phyloP scores from a whole-genome alignment of 257 asterid species.

The Lavandula angustifolia region DNA sequence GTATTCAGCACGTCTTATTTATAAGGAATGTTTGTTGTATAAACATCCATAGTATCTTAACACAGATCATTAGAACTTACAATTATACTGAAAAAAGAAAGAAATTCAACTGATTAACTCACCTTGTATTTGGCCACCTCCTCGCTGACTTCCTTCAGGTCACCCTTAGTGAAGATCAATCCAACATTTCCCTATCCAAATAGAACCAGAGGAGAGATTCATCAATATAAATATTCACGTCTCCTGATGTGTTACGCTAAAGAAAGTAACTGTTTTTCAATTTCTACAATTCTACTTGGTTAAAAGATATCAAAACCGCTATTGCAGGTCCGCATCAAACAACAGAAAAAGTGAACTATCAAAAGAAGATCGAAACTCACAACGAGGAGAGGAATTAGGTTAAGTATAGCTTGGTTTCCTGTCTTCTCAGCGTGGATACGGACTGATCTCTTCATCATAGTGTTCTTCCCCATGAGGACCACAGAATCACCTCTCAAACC shows the following conservation, averaged over 20 bases:
- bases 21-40: too few relatives aligned
- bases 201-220: neutral
- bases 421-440: slow-evolving; percentile 83
- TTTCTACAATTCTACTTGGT: too few relatives aligned
- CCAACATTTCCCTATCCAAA: slow-evolving; percentile 85
- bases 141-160: slow-evolving; percentile 94
- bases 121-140: slow-evolving; percentile 96
- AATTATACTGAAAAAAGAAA: too few relatives aligned
- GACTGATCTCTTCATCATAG: slow-evolving; percentile 92
- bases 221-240: too few relatives aligned
- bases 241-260: too few relatives aligned
- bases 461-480: slow-evolving; percentile 94
- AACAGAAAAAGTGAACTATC: neutral
- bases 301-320: too few relatives aligned
- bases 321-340: too few relatives aligned
- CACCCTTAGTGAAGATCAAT: slow-evolving; percentile 92
- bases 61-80: too few relatives aligned
- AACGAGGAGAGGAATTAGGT: slow-evolving; percentile 79
- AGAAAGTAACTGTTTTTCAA: too few relatives aligned
- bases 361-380: slow-evolving; percentile 41
- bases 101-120: too few relatives aligned
- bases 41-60: too few relatives aligned
- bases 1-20: too few relatives aligned
- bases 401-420: slow-evolving; percentile 65
- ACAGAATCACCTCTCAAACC: slow-evolving; percentile 87